Base-by-base conservation (phyloP, 2,329 filamentous ascomycete species). In the Xylaria sp. region DNA sequence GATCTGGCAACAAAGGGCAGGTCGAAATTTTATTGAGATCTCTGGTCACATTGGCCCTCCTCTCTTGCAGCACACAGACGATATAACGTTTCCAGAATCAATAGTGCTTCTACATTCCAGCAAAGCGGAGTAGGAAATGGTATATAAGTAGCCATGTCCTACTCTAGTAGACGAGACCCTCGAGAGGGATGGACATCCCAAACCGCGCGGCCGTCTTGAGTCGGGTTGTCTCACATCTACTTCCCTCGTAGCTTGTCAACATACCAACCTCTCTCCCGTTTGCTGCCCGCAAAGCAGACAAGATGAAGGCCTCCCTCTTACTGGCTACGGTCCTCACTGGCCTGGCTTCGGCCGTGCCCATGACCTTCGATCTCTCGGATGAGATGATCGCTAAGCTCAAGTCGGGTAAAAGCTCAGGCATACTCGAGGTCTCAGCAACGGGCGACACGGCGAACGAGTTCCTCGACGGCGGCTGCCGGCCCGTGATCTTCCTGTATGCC, bases 401-500 rank as follows among this genome's bases (percentile, higher is more conserved):
- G 66, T 28, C 69, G 20, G 70, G 67, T 20, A 52, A 41, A 1
- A 64, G 55, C 57, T 61, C 60, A 0, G 67, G 66, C 33, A 25
- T 54, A 13, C 23, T 57, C 25, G 41, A 28, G 20, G 36, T 49
- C 20, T 36, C 67, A 0, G 57, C 64, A 7, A 58, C 61, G 3
- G 69, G 68, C 20, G 73, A 67, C 1, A 78, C 71, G 33, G 74
- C 75, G 20, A 81, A 83, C 57, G 82, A 83, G 18, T 77, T 83
- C 52, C 69, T 78, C 33, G 69, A 76, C 1, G 79, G 80, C 1
- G 71, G 74, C 5, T 83, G 82, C 68, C 77, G 78, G 23, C 72
- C 75, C 25, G 76, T 81, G 1, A 80, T 80, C 39, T 80, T 83
- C 49, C 79, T 83, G 62, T 83, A 78, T 56, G 81, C 82, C 2